Evolutionary conservation across 129 eudicot genomes (phyloP).

Genomic region (Flaveria bidentis): DNA sequence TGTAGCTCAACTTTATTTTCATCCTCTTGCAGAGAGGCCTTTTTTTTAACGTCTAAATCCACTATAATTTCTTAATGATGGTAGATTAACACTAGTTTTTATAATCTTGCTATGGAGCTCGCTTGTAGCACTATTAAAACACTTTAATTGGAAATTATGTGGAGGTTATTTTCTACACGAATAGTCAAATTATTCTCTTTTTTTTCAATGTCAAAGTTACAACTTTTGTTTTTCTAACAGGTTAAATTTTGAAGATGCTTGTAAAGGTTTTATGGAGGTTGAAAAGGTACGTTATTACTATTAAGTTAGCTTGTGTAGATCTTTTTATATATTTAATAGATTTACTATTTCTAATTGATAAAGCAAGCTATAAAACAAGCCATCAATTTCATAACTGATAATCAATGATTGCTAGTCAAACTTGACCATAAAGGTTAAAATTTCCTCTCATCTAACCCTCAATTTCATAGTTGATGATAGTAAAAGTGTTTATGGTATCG

Average conservation of each 20-base stretch:
- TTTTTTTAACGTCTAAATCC: background rate
- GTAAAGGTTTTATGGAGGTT: slow-evolving; percentile 68
- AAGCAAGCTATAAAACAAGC: no score
- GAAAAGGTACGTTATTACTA: no score
- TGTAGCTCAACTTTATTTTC: slow-evolving; percentile 52
- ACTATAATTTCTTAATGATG: slow-evolving; percentile 4
- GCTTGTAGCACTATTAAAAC: slow-evolving; percentile 92
- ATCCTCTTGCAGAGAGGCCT: no score
- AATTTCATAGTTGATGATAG: no score
- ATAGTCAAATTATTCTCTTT: background rate
- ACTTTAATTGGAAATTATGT: slow-evolving; percentile 73
- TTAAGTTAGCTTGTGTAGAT: no score
- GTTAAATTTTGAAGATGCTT: slow-evolving; percentile 92
- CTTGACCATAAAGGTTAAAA: no score
- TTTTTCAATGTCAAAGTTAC: slow-evolving; percentile 3
- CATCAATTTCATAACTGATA: no score
- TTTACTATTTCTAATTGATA: no score
- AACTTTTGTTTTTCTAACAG: slow-evolving; percentile 44
- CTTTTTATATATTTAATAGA: no score
- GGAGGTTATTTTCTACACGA: slow-evolving; percentile 46
- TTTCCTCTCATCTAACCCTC: no score
- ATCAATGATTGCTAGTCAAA: no score
- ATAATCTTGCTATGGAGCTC: slow-evolving; percentile 96
- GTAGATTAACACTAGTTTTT: slow-evolving; percentile 87
- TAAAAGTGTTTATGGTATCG: no score